Evolutionary conservation across 1,284 basidiomycete species (phyloP).

Genomic region (Sphagnurus paluster): DNA sequence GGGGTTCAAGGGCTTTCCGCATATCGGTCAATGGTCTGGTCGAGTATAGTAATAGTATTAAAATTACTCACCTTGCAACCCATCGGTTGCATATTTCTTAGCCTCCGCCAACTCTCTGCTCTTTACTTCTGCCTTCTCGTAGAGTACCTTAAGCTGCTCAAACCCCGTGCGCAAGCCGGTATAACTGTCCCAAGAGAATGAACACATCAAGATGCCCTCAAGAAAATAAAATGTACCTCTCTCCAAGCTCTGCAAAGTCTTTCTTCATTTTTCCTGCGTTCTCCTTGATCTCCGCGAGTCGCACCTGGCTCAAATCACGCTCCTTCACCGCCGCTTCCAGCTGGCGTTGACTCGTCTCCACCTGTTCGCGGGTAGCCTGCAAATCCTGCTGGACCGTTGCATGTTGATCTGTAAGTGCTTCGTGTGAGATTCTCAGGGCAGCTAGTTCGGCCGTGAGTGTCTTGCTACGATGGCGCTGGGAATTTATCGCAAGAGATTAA

Average conservation of each 20-base stretch:
- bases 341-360: slow-evolving; percentile 6
- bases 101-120: slow-evolving; percentile 17
- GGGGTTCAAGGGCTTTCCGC: slow-evolving; percentile 30
- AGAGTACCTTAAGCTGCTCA: slow-evolving; percentile 23
- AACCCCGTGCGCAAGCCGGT: slow-evolving; percentile 19
- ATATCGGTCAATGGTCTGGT: slow-evolving; percentile 2
- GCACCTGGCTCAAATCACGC: background rate
- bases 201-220: background rate
- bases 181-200: slow-evolving; percentile 22
- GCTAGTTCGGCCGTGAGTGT: slow-evolving; percentile 2
- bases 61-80: slow-evolving; percentile 14
- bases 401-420: slow-evolving; percentile 3
- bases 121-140: slow-evolving; percentile 20
- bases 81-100: slow-evolving; percentile 14
- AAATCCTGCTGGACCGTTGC: background rate
- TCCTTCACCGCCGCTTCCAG: background rate
- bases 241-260: slow-evolving; percentile 17
- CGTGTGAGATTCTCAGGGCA: slow-evolving; percentile 3
- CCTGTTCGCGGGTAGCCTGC: background rate
- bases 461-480: slow-evolving; percentile 4
- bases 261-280: slow-evolving; percentile 11
- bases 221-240: slow-evolving; percentile 15
- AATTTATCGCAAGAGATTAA: background rate
- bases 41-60: background rate
- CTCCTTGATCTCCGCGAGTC: background rate